phyloP scores from a whole-genome alignment of 2,329 filamentous ascomycete genomes.

The Exophiala mesophila region DNA sequence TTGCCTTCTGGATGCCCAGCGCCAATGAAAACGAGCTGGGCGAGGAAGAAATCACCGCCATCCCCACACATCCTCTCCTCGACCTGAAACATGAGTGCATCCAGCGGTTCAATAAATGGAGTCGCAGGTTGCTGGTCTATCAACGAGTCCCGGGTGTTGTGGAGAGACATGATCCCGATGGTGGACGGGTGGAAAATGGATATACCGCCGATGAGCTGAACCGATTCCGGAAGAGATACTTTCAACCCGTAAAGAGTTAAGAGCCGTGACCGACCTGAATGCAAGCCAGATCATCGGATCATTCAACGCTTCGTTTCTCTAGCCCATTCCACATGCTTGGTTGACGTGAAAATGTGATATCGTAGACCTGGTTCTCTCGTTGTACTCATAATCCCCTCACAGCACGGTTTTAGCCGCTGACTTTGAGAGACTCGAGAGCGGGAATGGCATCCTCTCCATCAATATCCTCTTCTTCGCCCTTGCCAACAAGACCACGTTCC shows the following conservation, averaged over 20 bases:
- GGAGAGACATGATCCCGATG: constrained; percentile 9
- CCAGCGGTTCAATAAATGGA: constrained; percentile 92
- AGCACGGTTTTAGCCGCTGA: constrained; percentile 54
- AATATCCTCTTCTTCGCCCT: constrained; percentile 60
- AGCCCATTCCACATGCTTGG: too few species aligned
- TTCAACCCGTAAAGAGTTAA: constrained; percentile 13
- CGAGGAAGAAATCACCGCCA: constrained; percentile 53
- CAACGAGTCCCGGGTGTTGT: constrained; percentile 57
- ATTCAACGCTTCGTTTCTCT: too few species aligned
- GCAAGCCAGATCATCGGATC: too few species aligned
- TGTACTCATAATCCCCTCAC: too few species aligned
- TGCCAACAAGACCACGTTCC: constrained; percentile 66
- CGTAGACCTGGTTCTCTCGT: too few species aligned
- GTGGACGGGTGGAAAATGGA: constrained; percentile 41
- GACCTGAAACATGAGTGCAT: constrained; percentile 70
- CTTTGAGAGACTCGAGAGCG: constrained; percentile 66
- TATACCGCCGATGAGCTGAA: constrained; percentile 63
- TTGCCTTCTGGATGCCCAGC: constrained; percentile 97
- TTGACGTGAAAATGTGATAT: too few species aligned
- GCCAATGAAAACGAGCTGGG: constrained; percentile 72
- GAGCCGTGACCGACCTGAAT: too few species aligned
- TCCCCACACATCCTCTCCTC: constrained; percentile 61
- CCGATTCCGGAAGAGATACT: constrained; percentile 54
- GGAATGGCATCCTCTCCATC: constrained; percentile 60
- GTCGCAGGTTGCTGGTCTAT: constrained; percentile 82